These are phyloP conservation scores for Phanerochaete carnosa DNA, from an alignment of 768 basidiomycete genomes.

Conservation along the genomic window DNA sequence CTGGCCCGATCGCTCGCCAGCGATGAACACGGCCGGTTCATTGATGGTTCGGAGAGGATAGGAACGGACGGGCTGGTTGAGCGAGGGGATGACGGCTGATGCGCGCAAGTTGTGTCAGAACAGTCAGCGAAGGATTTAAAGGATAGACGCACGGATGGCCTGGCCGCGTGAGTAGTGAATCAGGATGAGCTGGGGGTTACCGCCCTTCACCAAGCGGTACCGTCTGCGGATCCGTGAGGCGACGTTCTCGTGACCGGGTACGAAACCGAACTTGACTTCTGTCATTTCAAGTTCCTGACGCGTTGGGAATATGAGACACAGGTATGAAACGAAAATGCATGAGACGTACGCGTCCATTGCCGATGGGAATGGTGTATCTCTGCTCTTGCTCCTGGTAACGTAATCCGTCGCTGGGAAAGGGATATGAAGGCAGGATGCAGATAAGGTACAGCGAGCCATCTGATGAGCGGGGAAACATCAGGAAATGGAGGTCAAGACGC, in stretches of 20 bases:
- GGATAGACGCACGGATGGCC: constrained; percentile 48
- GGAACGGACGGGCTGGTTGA: constrained; percentile 61
- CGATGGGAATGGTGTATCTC: constrained; percentile 51
- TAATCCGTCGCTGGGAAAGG: constrained; percentile 75
- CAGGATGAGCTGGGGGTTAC: constrained; percentile 68
- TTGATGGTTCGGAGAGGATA: constrained; percentile 69
- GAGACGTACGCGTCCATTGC: constrained; percentile 48
- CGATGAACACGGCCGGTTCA: constrained; percentile 66
- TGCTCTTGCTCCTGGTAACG: constrained; percentile 74
- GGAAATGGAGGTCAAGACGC: neutral
- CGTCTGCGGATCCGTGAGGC: constrained; percentile 71
- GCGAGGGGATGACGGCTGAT: constrained; percentile 55
- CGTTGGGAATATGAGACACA: neutral
- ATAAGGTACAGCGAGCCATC: constrained; percentile 69
- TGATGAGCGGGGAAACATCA: constrained; percentile 22
- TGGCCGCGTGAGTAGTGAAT: constrained; percentile 75
- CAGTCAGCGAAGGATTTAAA: neutral
- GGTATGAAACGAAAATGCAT: neutral
- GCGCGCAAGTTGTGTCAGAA: constrained; percentile 5
- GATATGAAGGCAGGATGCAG: constrained; percentile 53
- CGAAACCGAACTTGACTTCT: constrained; percentile 73
- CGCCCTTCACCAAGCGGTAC: constrained; percentile 70
- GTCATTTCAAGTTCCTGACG: constrained; percentile 71
- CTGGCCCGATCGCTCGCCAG: constrained; percentile 72
- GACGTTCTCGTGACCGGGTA: constrained; percentile 60